Evolutionary conservation across 2,329 filamentous ascomycete genomes (phyloP).

Genomic region (Diaporthe amygdali): DNA sequence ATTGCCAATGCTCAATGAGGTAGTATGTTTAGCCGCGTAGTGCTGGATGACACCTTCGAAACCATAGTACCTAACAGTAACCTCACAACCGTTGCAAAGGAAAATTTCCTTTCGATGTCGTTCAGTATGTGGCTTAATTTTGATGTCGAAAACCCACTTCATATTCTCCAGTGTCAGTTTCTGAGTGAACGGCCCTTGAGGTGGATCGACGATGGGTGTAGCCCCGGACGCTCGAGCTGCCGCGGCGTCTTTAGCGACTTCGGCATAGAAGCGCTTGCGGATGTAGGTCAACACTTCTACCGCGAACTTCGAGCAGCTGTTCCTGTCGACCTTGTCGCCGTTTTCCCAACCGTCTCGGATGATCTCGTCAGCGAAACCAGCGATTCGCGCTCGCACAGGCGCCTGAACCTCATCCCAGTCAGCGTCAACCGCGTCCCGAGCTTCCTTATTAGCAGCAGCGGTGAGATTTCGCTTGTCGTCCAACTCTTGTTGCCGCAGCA

Average conservation of each 20-base stretch:
- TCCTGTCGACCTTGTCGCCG: conserved; percentile 66
- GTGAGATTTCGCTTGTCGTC: conserved; percentile 28
- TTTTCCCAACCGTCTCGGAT: conserved; percentile 70
- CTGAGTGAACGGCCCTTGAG: conserved; percentile 59
- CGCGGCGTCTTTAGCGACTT: conserved; percentile 58
- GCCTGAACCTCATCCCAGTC: conserved; percentile 76
- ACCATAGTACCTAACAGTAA: conserved; percentile 70
- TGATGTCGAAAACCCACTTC: conserved; percentile 83
- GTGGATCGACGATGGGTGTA: conserved; percentile 51
- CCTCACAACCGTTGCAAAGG: conserved; percentile 73
- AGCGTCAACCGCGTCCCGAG: conserved; percentile 65
- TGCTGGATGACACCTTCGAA: conserved; percentile 84
- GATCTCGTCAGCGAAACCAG: conserved; percentile 71
- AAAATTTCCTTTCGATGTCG: conserved; percentile 74
- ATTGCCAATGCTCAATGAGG: conserved; percentile 70
- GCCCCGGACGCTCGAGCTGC: conserved; percentile 51
- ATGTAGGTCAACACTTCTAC: conserved; percentile 73
- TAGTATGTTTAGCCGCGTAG: conserved; percentile 82
- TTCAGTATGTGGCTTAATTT: conserved; percentile 74
- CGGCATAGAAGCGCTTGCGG: conserved; percentile 69
- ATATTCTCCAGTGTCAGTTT: conserved; percentile 81
- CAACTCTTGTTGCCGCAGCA: conserved; percentile 22
- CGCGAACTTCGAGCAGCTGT: conserved; percentile 72
- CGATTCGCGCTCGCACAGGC: conserved; percentile 69
- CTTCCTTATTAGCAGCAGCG: conserved; percentile 45